Evolutionary conservation across 1,284 basidiomycete genomes (phyloP), one percentile per base, ranked within the genome.

Genomic region (Caloboletus inedulis): DNA sequence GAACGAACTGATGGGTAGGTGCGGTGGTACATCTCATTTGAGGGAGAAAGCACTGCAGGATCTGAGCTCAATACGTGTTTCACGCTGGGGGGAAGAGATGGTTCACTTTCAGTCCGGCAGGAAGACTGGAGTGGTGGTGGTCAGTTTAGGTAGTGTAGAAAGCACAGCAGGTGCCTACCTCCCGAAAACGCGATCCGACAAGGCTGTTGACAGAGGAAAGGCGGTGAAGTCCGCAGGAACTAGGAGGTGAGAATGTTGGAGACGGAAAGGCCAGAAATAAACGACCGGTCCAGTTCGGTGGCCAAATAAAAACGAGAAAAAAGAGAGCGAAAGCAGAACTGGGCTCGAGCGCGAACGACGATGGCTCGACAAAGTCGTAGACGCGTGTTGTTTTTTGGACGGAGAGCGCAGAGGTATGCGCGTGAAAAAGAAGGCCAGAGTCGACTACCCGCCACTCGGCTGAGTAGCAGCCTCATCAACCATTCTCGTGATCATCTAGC

Each of bases 1-100:
- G 71, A 64, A 39, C 77, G 74, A 46, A 67, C 49, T 39, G 66
- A 71, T 16, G 75, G 76, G 49, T 70, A 71, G 7, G 72, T 61
- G 46, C 77, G 70, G 56, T 77, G 74, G 58, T 77, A 72, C 59
- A 79, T 68, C 44, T 68, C 69, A 70, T 70, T 58, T 59, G 65
- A 64, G 18, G 61, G 58, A 29, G 65, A 64, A 19, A 67, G 61
- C 69, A 71, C 64, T 71, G 57, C 29, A 34, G 43, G 54, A 51
- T 40, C 25, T 43, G 43, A 42, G 27, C 44, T 66, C 49, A 63
- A 58, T 49, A 54, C 31, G 45, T 30, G 29, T 12, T 33, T 50
- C 47, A 56, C 51, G 44, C 0, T 16, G 39, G 40, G 7, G 12
- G 23, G 29, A n/a, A n/a, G 14, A 43, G 40, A 52, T 4, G 40